These are phyloP conservation scores for Chytriomyces sp. DNA, from an alignment of 192 early-diverging fungal species.

Conservation along the genomic window DNA sequence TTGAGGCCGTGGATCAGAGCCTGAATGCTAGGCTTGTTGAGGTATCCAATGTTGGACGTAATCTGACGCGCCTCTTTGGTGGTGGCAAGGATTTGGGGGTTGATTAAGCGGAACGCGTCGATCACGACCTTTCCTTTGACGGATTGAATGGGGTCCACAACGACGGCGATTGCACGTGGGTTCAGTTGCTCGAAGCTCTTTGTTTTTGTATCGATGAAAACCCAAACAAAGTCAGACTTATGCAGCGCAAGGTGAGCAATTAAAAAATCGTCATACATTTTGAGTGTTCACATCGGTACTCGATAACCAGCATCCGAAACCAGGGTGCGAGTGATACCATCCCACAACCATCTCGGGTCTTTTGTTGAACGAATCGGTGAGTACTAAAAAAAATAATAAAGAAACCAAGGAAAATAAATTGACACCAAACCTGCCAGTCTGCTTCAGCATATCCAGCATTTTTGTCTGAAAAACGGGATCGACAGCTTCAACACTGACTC, in stretches of 20 bases:
- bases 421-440: conserved; percentile 82
- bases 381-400: neutral
- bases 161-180: conserved; percentile 93
- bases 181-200: conserved; percentile 94
- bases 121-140: conserved; percentile 99
- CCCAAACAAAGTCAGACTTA: neutral
- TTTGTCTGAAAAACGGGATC: conserved; percentile 99
- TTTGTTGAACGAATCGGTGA: conserved; percentile 1
- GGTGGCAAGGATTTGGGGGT: conserved; percentile 81
- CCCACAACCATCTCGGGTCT: conserved; percentile 99
- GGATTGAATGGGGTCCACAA: conserved; percentile 98
- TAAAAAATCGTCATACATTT: conserved; percentile 64
- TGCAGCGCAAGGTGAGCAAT: conserved; percentile 7
- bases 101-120: conserved; percentile 98
- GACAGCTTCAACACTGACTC: conserved; percentile 98
- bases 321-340: conserved; percentile 99
- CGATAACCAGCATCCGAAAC: conserved; percentile 99
- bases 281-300: conserved; percentile 99
- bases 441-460: conserved; percentile 99
- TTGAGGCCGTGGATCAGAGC: conserved; percentile 98
- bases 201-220: neutral
- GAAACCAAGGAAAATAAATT: neutral
- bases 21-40: conserved; percentile 97
- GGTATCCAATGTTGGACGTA: conserved; percentile 97
- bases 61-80: conserved; percentile 96